Base-by-base conservation (phyloP, 2,329 filamentous ascomycete species). In the Neofusicoccum sp. region DNA sequence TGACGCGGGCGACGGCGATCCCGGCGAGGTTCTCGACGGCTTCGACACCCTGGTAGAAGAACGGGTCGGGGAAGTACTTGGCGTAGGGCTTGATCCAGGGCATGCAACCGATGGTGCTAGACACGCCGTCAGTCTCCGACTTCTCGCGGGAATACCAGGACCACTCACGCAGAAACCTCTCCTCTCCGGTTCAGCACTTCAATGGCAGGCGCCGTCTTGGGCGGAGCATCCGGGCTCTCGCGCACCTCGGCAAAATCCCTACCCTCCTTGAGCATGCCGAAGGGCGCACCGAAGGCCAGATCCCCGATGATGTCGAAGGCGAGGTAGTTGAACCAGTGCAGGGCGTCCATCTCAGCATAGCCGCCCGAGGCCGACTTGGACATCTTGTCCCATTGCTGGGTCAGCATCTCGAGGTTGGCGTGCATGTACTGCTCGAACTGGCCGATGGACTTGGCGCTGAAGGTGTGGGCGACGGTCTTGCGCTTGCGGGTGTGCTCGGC, bases 401-500 rank as follows among this genome's bases (percentile, higher is more conserved):
- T 85, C 61, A 96, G 89, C 12, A 86, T 77, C 62, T 89, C 85
- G 3, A 96, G 82, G 73, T 96, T 96, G 65, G 82, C 79, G 70
- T 90, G 88, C 66, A 96, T 93, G 75, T 93, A 96, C 56, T 91
- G 89, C 78, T 96, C 92, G 71, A 96, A 96, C 72, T 96, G 87
- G 62, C 83, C 82, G 58, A 96, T 83, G 8, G 86, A 90, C 77
- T 93, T 96, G 63, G 88, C 82, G 12, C 87, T 90, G 77, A 96
- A 96, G 33, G 90, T 95, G 74, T 96, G 91, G 1, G 90, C 87
- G 49, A 96, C 85, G 2, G 90, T 88, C 82, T 96, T 96, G 69
- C 92, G 86, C 82, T 96, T 97, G 64, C 92, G 86, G 0, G 88
- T 88, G 74, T 97, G 92, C 70, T 96, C 90, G 0, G 80, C 80